Evolutionary conservation across 2,329 filamentous ascomycete species (phyloP).

Genomic region (Talaromyces sp.): DNA sequence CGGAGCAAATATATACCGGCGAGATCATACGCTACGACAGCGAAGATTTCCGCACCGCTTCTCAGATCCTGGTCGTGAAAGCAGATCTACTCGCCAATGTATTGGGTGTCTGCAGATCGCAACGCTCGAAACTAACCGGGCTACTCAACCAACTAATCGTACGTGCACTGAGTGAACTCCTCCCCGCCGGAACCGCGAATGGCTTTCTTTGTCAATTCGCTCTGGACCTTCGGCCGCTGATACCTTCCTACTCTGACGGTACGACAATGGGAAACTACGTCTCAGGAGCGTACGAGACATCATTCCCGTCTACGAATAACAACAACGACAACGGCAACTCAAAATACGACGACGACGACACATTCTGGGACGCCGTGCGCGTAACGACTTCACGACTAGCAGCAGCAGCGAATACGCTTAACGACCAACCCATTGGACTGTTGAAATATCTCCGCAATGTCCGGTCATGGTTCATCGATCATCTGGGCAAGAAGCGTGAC

Average conservation of each 20-base stretch:
- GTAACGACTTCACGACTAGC: background rate
- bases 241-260: background rate
- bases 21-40: constrained; percentile 24
- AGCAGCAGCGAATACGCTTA: constrained; percentile 15
- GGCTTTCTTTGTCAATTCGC: background rate
- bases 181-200: background rate
- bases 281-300: background rate
- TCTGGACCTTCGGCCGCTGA: constrained; percentile 21
- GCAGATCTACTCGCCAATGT: background rate
- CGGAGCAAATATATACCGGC: constrained; percentile 26
- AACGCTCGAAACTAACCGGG: background rate
- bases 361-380: constrained; percentile 1
- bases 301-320: constrained; percentile 17
- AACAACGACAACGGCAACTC: background rate
- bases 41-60: constrained; percentile 23
- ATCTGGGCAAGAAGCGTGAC: constrained; percentile 37
- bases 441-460: constrained; percentile 40
- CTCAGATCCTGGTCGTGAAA: constrained; percentile 30
- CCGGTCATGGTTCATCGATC: constrained; percentile 35
- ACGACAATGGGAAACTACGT: constrained; percentile 4
- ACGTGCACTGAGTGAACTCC: background rate
- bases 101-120: background rate
- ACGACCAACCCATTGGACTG: constrained; percentile 42
- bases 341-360: background rate
- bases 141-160: background rate